Percentiles rank a stretch among this genome's conserved stretches.
Evolutionary conservation across 176 grass and related monocot genomes (phyloP).

Genomic region (Ensete ventricosum): DNA sequence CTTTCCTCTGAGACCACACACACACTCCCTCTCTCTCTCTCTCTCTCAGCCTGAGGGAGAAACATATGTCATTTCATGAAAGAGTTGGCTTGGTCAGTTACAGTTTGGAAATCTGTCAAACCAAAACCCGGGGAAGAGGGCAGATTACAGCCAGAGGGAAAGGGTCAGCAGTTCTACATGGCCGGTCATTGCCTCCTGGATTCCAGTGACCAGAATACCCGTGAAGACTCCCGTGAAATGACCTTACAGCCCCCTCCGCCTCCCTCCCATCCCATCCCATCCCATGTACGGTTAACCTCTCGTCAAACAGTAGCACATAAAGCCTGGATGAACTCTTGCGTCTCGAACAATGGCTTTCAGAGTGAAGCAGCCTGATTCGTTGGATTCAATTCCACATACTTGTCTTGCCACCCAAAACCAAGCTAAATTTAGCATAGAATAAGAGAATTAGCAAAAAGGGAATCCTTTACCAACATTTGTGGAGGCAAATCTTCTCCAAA

Average conservation of each 20-base stretch:
- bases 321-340: neutral
- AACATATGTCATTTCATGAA: neutral
- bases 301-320: neutral
- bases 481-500: neutral
- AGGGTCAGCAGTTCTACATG: constrained; percentile 8
- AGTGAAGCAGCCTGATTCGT: too few species aligned
- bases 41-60: neutral
- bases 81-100: neutral
- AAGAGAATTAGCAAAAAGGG: neutral
- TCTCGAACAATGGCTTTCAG: too few species aligned
- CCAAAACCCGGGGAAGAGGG: neutral
- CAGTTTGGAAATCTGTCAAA: neutral
- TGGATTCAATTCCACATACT: too few species aligned
- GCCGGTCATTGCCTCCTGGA: neutral
- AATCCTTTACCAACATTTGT: neutral
- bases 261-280: neutral
- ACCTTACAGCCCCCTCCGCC: neutral
- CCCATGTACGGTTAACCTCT: neutral
- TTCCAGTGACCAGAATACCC: constrained; percentile 2
- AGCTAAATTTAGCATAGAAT: neutral
- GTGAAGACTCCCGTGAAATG: neutral
- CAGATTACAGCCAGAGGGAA: neutral
- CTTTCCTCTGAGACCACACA: too few species aligned
- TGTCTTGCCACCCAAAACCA: neutral
- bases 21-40: too few species aligned